Conservation (phyloP, 1,284 basidiomycete genomes). For the Melampsora americana region DNA sequence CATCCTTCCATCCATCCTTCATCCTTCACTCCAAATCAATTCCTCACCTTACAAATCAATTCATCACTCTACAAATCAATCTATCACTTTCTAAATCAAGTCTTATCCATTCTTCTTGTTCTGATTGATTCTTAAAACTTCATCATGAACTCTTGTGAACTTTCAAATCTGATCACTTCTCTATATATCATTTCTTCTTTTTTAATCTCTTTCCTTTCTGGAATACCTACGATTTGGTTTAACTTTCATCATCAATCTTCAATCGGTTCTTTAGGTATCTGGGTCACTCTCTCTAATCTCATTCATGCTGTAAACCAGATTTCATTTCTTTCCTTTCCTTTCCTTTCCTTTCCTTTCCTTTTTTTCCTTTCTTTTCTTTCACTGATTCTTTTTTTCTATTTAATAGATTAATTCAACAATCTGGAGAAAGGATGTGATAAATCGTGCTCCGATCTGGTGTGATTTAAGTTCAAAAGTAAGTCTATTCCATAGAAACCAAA, state of each 20-base stretch:
- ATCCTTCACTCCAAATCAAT: no score
- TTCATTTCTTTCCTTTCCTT: no score
- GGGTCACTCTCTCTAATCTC: conserved; percentile 28
- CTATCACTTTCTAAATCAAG: no score
- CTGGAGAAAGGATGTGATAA: conserved; percentile 25
- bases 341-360: neutral
- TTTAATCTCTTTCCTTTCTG: conserved; percentile 12
- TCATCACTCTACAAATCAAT: no score
- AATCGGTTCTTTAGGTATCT: conserved; percentile 27
- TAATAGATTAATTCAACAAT: conserved; percentile 35
- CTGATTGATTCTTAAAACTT: no score
- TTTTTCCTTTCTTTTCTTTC: neutral
- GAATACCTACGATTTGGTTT: conserved; percentile 36
- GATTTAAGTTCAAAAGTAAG: conserved; percentile 42
- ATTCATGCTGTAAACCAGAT: conserved; percentile 39
- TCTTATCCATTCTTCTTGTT: no score
- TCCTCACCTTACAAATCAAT: no score
- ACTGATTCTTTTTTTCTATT: neutral
- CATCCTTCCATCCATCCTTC: no score
- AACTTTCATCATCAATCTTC: conserved; percentile 35
- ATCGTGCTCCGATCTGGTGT: conserved; percentile 40
- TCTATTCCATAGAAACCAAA: no score
- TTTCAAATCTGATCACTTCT: conserved; percentile 22
- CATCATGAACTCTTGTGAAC: neutral
- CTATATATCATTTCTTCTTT: conserved; percentile 24